Evolutionary conservation across 192 early-diverging fungal species (phyloP).

Genomic region (Fimicolochytrium jonesii): DNA sequence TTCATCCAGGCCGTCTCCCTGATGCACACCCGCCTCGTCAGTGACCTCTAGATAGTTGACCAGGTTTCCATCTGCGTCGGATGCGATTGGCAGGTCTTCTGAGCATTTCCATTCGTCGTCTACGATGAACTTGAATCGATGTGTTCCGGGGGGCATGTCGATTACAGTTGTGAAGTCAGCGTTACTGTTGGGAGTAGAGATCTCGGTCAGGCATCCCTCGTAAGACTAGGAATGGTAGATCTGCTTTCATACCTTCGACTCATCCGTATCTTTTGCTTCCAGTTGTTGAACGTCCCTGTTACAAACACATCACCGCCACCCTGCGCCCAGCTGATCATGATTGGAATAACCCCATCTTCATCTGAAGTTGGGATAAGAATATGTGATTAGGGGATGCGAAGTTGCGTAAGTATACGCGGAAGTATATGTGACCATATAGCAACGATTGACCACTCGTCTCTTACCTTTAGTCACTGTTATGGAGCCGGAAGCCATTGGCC

Average conservation of each 20-base stretch:
- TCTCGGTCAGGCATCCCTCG: slow-evolving; percentile 16
- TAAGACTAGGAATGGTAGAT: neutral
- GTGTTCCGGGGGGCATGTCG: slow-evolving; percentile 88
- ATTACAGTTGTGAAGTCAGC: slow-evolving; percentile 77
- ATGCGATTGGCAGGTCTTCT: slow-evolving; percentile 82
- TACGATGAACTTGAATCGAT: slow-evolving; percentile 96
- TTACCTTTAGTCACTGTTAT: too few relatives aligned
- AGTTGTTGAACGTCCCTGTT: slow-evolving; percentile 95
- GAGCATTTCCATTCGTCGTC: slow-evolving; percentile 98
- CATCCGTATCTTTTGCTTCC: slow-evolving; percentile 89
- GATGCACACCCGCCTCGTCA: slow-evolving; percentile 67
- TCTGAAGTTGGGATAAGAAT: neutral
- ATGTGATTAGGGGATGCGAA: neutral
- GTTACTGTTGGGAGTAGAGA: slow-evolving; percentile 39
- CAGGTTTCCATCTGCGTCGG: slow-evolving; percentile 90
- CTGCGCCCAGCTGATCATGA: slow-evolving; percentile 85
- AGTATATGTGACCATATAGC: too few relatives aligned
- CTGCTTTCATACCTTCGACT: slow-evolving; percentile 36
- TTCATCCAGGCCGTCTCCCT: slow-evolving; percentile 45
- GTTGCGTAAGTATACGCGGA: neutral
- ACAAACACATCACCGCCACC: slow-evolving; percentile 83
- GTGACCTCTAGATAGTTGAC: slow-evolving; percentile 90
- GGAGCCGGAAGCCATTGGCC: slow-evolving; percentile 12
- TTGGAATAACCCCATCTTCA: slow-evolving; percentile 57
- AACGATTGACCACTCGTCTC: too few relatives aligned